Evolutionary conservation across 2,329 filamentous ascomycete genomes (phyloP).

Genomic region (Pseudogymnoascus destructans): DNA sequence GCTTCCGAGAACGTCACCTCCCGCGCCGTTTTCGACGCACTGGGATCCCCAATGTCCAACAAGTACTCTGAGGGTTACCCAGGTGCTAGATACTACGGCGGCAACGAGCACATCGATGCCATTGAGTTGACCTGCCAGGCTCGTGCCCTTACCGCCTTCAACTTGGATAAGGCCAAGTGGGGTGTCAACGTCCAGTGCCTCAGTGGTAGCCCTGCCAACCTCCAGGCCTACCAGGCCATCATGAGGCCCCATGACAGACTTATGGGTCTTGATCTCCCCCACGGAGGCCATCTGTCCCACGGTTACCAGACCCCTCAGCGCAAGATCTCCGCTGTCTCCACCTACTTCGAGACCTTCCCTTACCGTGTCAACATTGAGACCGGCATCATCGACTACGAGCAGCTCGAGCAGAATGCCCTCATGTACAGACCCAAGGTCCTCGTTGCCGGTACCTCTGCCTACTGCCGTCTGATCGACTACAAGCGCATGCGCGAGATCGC

Average conservation of each 20-base stretch:
- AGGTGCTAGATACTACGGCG: conserved; percentile 95
- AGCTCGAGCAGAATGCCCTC: conserved; percentile 75
- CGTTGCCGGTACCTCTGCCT: conserved; percentile 91
- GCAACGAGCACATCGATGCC: conserved; percentile 96
- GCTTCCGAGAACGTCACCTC: conserved; percentile 99
- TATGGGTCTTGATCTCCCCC: conserved; percentile 94
- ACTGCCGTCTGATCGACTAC: conserved; percentile 97
- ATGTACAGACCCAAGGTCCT: conserved; percentile 95
- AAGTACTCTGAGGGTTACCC: conserved; percentile 99
- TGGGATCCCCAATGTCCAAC: conserved; percentile 92
- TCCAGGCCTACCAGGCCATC: conserved; percentile 96
- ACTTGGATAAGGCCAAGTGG: conserved; percentile 78
- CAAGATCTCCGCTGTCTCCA: conserved; percentile 97
- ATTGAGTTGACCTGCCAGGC: conserved; percentile 92
- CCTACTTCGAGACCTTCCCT: conserved; percentile 98
- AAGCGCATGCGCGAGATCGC: conserved; percentile 91
- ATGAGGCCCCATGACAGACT: conserved; percentile 91
- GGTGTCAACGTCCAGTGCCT: conserved; percentile 97
- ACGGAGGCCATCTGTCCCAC: conserved; percentile 91
- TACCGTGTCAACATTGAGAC: conserved; percentile 85
- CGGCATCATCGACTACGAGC: conserved; percentile 94
- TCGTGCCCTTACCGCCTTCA: conserved; percentile 84
- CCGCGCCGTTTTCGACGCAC: conserved; percentile 91
- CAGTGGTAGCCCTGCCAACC: conserved; percentile 85
- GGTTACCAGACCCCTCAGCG: conserved; percentile 92